A percentile compares a stretch with the other conserved stretches of the same genome.
phyloP scores from a whole-genome alignment of 805 yeast species.

The Wickerhamiella vanderwaltii region DNA sequence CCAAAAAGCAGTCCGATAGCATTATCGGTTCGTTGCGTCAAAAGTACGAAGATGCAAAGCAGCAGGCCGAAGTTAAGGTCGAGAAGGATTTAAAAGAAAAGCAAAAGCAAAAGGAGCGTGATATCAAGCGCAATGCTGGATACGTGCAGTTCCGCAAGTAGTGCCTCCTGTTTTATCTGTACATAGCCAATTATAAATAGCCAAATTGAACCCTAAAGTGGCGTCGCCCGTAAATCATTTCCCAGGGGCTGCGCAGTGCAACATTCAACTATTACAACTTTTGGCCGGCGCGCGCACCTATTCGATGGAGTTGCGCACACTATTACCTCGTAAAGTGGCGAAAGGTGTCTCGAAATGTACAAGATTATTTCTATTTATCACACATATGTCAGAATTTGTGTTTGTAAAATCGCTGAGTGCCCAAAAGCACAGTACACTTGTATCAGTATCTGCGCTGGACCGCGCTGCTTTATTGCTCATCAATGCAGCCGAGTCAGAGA shows the following conservation, averaged over 20 bases:
- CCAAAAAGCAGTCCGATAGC: slow-evolving; percentile 22
- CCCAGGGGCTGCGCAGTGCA: no score
- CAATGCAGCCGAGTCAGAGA: not conserved
- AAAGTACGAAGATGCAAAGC: slow-evolving; percentile 25
- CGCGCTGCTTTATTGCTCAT: slow-evolving; percentile 1
- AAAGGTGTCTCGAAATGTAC: slow-evolving; percentile 1
- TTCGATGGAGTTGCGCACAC: slow-evolving; percentile 1
- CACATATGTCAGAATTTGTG: not conserved
- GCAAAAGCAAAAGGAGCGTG: slow-evolving; percentile 17
- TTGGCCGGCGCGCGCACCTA: no score
- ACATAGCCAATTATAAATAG: not conserved
- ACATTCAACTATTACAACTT: no score
- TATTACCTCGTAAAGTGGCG: slow-evolving; percentile 7
- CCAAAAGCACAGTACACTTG: slow-evolving; percentile 5
- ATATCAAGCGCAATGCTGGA: slow-evolving; percentile 16
- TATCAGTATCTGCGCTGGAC: slow-evolving; percentile 3
- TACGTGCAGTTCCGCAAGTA: slow-evolving; percentile 18
- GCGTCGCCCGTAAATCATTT: no score
- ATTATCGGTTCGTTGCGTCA: slow-evolving; percentile 21
- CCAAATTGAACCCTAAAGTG: not conserved
- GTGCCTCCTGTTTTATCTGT: not conserved
- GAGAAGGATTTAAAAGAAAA: slow-evolving; percentile 24
- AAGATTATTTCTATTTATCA: not conserved
- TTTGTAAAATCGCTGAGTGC: slow-evolving; percentile 1
- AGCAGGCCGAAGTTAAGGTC: slow-evolving; percentile 26